phyloP scores from a whole-genome alignment of 306 rosid genomes.

The Comarum palustre region DNA sequence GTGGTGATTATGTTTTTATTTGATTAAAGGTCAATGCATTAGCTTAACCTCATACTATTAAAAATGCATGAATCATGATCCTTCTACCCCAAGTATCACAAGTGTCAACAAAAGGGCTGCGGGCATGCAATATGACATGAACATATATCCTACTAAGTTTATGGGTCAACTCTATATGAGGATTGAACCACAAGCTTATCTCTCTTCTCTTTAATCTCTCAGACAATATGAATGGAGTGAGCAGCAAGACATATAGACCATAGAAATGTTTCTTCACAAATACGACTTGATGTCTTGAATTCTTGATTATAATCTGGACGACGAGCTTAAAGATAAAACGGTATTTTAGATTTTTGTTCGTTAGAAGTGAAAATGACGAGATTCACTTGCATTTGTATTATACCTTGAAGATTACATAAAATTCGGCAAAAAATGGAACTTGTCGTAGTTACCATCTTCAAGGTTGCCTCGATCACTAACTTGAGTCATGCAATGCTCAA shows the following conservation, averaged over 20 bases:
- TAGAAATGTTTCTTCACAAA: background rate
- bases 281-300: background rate
- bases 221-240: background rate
- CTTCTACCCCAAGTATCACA: background rate
- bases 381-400: too few species aligned
- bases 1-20: slow-evolving; percentile 14
- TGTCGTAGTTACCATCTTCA: too few species aligned
- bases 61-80: background rate
- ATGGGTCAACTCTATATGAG: background rate
- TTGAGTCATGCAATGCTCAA: too few species aligned
- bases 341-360: too few species aligned
- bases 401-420: too few species aligned
- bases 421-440: too few species aligned
- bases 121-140: background rate
- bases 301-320: background rate
- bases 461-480: too few species aligned
- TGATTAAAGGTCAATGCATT: background rate
- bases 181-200: background rate
- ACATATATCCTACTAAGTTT: background rate
- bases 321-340: background rate
- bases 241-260: background rate
- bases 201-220: too few species aligned
- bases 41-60: background rate
- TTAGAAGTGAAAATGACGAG: too few species aligned
- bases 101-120: background rate